Percentiles rank a stretch among this genome's conserved stretches.
phyloP scores from a whole-genome alignment of 163 green algal species.

The Scenedesmus sp. region DNA sequence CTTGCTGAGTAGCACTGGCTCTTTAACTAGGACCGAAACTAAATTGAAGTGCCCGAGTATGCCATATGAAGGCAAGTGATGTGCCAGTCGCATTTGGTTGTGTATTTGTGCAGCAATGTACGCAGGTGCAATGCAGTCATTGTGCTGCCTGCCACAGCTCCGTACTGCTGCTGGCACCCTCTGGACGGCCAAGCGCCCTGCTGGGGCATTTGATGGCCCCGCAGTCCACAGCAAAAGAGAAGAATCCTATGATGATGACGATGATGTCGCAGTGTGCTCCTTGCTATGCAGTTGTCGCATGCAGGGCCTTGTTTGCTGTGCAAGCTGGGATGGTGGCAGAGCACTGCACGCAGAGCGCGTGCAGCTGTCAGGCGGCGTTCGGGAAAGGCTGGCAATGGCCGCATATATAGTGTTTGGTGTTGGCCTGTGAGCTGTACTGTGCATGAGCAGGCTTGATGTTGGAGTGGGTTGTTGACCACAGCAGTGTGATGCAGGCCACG shows the following conservation, averaged over 20 bases:
- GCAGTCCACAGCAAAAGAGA: not conserved
- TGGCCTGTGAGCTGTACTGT: not conserved
- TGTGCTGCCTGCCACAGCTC: not conserved
- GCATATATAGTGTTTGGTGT: not conserved
- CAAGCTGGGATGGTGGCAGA: not conserved
- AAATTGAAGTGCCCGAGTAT: not conserved
- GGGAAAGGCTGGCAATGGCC: not conserved
- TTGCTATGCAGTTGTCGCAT: not conserved
- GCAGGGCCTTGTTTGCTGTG: not conserved
- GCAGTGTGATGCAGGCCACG: no score
- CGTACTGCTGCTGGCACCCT: not conserved
- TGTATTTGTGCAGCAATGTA: not conserved
- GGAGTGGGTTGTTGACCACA: not conserved
- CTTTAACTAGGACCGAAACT: not conserved
- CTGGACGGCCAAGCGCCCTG: not conserved
- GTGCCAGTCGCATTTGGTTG: not conserved
- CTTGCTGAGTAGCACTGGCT: not conserved
- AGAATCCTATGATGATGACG: not conserved
- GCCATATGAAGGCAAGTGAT: not conserved
- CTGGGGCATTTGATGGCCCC: not conserved
- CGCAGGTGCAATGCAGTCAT: not conserved
- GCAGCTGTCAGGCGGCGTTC: not conserved
- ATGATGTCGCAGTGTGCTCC: not conserved
- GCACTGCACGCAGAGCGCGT: not conserved
- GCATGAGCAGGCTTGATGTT: not conserved